Base-by-base conservation (phyloP, 768 basidiomycete genomes). In the Neoboletus subvelutipes region DNA sequence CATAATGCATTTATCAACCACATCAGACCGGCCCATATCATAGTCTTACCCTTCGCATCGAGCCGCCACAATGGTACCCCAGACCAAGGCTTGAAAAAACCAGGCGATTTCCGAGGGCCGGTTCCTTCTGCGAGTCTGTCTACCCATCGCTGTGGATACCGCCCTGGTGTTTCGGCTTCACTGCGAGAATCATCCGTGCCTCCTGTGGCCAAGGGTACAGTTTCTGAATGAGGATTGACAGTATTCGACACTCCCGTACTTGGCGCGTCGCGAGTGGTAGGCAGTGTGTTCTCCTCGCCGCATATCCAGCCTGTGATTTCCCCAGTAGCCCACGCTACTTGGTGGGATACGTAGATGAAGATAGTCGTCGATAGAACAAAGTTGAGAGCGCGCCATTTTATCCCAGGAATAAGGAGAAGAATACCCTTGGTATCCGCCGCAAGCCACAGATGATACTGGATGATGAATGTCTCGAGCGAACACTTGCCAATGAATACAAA, bases 401-500 rank as follows among this genome's bases (percentile, higher is more conserved):
- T 84, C 15, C 90, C 88, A 0, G 92, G 92, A 43, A 95, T 75
- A 49, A 94, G 80, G 47, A 93, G 72, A 24, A 96, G 78, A 56
- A 95, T 78, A 18, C 90, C 88, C 69, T 89, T 89, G 33, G 87
- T 91, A 64, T 94, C 91, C 4, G 80, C 89, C 0, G 89, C 92
- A 34, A 94, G 77, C 90, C 90, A 94, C 43, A 91, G 74, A 64
- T 92, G 92, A 70, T 86, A 95, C 67, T 96, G 93, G 56, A 95
- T 82, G 66, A 95, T 88, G 71, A 94, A 97, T 0, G 92, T 88
- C 73, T 97, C 94, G 52, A 96, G 80, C 5, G 92, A 94, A 72
- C 91, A 94, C 67, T 78, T 84, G 40, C 94, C 94, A 50, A 95
- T 79, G 73, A 90, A 92, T 26, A 84, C 84, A 74, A 94, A 95